Evolutionary conservation across 1,139 yeast genomes (phyloP).

Genomic region (Ogataea hybrid): DNA sequence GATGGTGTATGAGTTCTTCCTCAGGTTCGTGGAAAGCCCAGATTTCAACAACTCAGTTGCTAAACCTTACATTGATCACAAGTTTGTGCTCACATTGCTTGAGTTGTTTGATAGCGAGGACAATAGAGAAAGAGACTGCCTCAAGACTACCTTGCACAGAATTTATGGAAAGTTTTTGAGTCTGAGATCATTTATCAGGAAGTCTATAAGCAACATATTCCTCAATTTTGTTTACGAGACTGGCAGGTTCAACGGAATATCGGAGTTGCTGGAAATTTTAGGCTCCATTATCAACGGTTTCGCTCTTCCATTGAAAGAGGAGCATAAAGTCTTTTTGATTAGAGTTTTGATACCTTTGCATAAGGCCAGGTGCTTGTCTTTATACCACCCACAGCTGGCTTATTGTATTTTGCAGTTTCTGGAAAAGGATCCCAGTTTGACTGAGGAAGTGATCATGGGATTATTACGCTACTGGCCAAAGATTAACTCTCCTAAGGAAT

Average conservation of each 20-base stretch:
- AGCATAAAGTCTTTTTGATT: slow-evolving; percentile 86
- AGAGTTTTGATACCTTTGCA: slow-evolving; percentile 92
- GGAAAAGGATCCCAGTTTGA: slow-evolving; percentile 87
- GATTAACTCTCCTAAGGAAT: slow-evolving; percentile 91
- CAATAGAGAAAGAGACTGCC: slow-evolving; percentile 91
- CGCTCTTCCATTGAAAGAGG: slow-evolving; percentile 95
- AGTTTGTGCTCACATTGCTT: slow-evolving; percentile 73
- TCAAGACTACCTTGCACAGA: slow-evolving; percentile 92
- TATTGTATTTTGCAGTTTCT: slow-evolving; percentile 95
- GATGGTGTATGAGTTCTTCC: slow-evolving; percentile 88
- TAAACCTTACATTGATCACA: slow-evolving; percentile 90
- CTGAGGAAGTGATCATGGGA: slow-evolving; percentile 95
- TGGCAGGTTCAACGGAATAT: slow-evolving; percentile 93
- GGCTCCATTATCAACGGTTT: slow-evolving; percentile 98
- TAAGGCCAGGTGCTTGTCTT: slow-evolving; percentile 80
- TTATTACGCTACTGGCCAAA: slow-evolving; percentile 96
- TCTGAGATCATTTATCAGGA: slow-evolving; percentile 85
- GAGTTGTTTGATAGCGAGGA: slow-evolving; percentile 96
- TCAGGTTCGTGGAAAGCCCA: slow-evolving; percentile 90
- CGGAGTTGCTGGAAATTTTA: slow-evolving; percentile 88
- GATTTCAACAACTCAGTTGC: slow-evolving; percentile 94
- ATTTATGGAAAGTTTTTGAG: slow-evolving; percentile 94
- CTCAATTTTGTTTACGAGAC: slow-evolving; percentile 94
- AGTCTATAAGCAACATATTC: slow-evolving; percentile 88
- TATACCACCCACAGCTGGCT: slow-evolving; percentile 95